Conservation (phyloP, 768 basidiomycete genomes). For the Suillus spraguei region DNA sequence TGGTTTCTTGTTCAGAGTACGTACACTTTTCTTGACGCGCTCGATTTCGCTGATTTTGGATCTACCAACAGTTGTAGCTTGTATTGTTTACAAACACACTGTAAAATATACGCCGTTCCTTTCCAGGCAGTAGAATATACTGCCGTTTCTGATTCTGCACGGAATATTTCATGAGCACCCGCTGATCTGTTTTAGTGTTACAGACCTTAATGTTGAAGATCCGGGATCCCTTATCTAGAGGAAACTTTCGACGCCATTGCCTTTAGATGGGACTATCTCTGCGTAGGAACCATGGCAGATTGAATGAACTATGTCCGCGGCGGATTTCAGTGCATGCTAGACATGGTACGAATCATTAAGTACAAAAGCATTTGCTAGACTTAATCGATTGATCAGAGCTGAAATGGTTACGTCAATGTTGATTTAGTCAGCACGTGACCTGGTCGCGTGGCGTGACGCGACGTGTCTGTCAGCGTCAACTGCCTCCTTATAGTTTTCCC, state of each 20-base stretch:
- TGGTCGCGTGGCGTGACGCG: not conserved
- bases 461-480: not conserved
- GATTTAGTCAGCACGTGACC: not conserved
- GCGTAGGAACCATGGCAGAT: too few species aligned
- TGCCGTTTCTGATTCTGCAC: not conserved
- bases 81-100: not conserved
- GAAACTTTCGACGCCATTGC: not conserved
- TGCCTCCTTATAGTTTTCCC: not conserved
- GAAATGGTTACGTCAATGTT: not conserved
- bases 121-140: not conserved
- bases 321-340: not conserved
- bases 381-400: not conserved
- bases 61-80: not conserved
- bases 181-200: not conserved
- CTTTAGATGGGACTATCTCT: not conserved
- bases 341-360: not conserved
- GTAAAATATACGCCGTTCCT: not conserved
- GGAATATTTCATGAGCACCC: not conserved
- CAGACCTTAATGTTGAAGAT: not conserved
- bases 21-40: constrained; percentile 14
- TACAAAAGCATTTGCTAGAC: not conserved
- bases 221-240: not conserved
- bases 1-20: constrained; percentile 49
- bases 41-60: not conserved
- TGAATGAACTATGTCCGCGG: not conserved